Base-by-base conservation (phyloP, 257 asterid species). In the Phtheirospermum japonicum region DNA sequence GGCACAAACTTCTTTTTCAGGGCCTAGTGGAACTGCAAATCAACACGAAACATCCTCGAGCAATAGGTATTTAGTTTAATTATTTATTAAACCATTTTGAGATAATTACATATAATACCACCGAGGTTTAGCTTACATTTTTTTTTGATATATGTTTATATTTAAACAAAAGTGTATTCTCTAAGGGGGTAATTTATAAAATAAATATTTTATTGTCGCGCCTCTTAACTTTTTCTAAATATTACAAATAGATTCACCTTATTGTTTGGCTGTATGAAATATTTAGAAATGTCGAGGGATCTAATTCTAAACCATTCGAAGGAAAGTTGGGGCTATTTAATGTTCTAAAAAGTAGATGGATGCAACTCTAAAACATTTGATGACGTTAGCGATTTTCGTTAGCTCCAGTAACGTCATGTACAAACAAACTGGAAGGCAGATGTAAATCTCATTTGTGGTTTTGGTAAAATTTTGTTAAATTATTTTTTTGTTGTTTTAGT, bases 21-120 rank as follows among this genome's bases (percentile, higher is more conserved):
- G 81, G 30, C 71, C 88, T 51, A 77, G 70, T 68, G 72, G 71
- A 43, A 78, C 69, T 56, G 79, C 81, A 63, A 69, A 69, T 63
- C 83, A 71, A 71, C 82, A 59, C 32, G 84, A 75, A 20, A 54
- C 80, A 63, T 69, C 83, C 10, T 64, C 77, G 30, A 76, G 61
- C 63, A 75, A 74, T 74, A 46, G 92, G 98, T 90, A 72, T 51
- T 2, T 63, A 34, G 4, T 28, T 2, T 55, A n/a, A n/a, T n/a
- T n/a, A 8, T 54, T 55, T 0, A 13, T 14, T 18, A 50, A 50
- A 50, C 12, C 23, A 19, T 0, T 17, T 17, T 52, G 36, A 23
- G 58, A 16, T 26, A 23, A 23, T 23, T 23, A 23, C 28, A 23
- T 1, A 23, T 23, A 3, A 1, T 23, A 23, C 28, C 28, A 3